phyloP scores from a whole-genome alignment of 345 rosid genomes.

The Leavenworthia alabamica region DNA sequence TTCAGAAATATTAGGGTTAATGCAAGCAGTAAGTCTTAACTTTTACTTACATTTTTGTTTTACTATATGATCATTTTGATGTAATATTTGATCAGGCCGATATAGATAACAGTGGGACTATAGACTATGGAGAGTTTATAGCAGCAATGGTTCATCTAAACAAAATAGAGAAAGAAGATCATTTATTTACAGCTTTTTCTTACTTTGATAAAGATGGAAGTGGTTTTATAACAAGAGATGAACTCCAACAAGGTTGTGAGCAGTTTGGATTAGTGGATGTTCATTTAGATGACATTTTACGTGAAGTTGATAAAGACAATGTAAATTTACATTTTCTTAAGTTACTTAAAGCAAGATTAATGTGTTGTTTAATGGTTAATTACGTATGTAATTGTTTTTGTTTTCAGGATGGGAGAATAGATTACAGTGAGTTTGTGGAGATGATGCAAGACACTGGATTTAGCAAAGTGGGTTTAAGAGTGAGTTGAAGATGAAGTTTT shows the following conservation, averaged over 20 bases:
- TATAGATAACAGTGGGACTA: constrained; percentile 82
- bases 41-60: background rate
- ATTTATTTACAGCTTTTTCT: constrained; percentile 72
- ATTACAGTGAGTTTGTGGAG: constrained; percentile 78
- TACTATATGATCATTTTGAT: background rate
- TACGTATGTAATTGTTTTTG: background rate
- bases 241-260: constrained; percentile 76
- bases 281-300: constrained; percentile 59
- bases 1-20: constrained; percentile 57
- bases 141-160: constrained; percentile 94
- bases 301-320: constrained; percentile 78
- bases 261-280: constrained; percentile 62
- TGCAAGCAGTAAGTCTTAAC: constrained; percentile 64
- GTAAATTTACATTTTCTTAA: constrained; percentile 31
- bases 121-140: constrained; percentile 83
- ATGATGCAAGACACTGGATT: constrained; percentile 77
- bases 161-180: constrained; percentile 80
- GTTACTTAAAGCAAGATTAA: too few species aligned
- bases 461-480: constrained; percentile 28
- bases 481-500: constrained; percentile 25
- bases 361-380: background rate
- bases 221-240: constrained; percentile 83
- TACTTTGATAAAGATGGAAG: constrained; percentile 93
- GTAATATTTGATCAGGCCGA: constrained; percentile 57
- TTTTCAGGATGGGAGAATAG: constrained; percentile 81